phyloP scores from a whole-genome alignment of 495 filamentous ascomycete genomes.

The Stereocaulon alpinum region DNA sequence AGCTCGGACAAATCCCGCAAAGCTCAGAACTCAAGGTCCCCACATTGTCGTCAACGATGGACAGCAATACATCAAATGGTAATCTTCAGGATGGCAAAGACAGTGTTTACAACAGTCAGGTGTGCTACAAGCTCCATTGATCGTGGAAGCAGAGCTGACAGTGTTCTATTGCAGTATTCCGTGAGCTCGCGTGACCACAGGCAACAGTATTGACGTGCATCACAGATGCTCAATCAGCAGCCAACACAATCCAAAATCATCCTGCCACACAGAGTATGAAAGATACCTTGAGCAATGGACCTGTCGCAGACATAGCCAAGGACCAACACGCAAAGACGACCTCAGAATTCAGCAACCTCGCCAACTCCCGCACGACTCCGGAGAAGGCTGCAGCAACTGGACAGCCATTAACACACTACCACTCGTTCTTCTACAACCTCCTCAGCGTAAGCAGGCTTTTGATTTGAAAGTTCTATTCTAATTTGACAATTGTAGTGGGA shows the following conservation, averaged over 20 bases:
- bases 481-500: constrained; percentile 44
- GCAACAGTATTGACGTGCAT: constrained; percentile 19
- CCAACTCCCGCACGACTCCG: constrained; percentile 57
- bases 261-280: constrained; percentile 29
- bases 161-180: constrained; percentile 15
- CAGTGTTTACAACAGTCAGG: constrained; percentile 27
- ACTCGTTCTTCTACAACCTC: constrained; percentile 88
- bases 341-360: constrained; percentile 65
- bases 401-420: constrained; percentile 79
- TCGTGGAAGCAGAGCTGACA: neutral
- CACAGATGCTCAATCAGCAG: constrained; percentile 28
- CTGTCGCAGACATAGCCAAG: constrained; percentile 68
- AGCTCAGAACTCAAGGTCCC: constrained; percentile 18
- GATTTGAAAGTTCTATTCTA: neutral
- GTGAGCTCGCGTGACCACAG: constrained; percentile 21
- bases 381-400: constrained; percentile 62
- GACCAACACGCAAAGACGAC: constrained; percentile 60
- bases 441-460: constrained; percentile 47
- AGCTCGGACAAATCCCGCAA: constrained; percentile 18
- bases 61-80: constrained; percentile 14
- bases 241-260: constrained; percentile 28
- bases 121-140: constrained; percentile 11
- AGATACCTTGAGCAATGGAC: constrained; percentile 38
- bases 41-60: constrained; percentile 17
- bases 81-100: constrained; percentile 25